Conservation (phyloP, 2,329 filamentous ascomycete genomes). For the Penicillium brasilianum region DNA sequence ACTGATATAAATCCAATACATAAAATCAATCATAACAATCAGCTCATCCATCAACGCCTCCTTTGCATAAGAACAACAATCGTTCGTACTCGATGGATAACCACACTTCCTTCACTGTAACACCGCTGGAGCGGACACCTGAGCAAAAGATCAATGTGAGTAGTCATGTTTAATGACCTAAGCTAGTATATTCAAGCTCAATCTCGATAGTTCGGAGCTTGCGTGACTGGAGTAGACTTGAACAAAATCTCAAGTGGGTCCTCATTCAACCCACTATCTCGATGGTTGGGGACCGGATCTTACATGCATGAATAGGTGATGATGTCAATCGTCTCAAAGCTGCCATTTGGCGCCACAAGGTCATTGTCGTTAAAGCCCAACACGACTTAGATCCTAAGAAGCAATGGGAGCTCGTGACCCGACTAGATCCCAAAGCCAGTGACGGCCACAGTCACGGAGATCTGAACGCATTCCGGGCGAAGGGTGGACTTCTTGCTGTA, state of each 20-base stretch:
- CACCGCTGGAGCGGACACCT: neutral
- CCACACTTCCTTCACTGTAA: neutral
- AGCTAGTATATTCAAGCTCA: neutral
- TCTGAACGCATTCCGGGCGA: neutral
- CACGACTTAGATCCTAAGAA: neutral
- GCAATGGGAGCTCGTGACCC: neutral
- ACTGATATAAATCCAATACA: neutral
- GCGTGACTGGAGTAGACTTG: neutral
- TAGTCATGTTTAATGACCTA: neutral
- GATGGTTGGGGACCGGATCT: neutral
- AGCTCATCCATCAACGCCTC: neutral
- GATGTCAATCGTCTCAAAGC: neutral
- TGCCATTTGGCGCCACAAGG: neutral
- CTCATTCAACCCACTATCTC: neutral
- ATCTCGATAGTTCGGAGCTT: neutral
- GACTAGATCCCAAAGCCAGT: neutral
- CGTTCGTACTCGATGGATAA: neutral
- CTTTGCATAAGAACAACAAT: neutral
- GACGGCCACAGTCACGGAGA: neutral
- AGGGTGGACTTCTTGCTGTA: neutral
- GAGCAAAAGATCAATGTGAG: slow-evolving; percentile 33
- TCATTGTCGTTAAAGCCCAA: neutral
- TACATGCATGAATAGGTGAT: neutral
- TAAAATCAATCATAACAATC: neutral
- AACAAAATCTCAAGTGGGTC: neutral